Evolutionary conservation across 169 alveolate genomes (phyloP).

Genomic region (Eimeria mitis): DNA sequence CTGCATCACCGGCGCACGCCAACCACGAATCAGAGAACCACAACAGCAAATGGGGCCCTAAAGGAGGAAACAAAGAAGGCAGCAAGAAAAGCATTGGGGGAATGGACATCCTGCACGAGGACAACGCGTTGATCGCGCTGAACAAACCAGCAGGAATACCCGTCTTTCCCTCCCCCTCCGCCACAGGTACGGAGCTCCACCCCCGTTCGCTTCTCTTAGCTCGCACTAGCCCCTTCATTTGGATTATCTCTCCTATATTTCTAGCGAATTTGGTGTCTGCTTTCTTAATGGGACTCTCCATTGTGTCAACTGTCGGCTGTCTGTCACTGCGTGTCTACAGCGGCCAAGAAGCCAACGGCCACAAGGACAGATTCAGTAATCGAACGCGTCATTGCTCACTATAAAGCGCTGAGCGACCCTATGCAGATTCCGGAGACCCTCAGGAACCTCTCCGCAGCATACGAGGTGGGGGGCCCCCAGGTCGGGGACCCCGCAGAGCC

Average conservation of each 20-base stretch:
- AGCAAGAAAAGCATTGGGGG: not conserved
- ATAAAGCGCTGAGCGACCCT: not conserved
- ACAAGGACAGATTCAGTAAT: constrained; percentile 13
- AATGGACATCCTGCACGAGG: constrained; percentile 57
- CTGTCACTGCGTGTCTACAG: not conserved
- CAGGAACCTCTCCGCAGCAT: not conserved
- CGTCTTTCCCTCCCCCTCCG: constrained; percentile 27
- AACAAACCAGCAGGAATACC: constrained; percentile 79
- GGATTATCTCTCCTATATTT: not conserved
- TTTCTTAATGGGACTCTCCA: not conserved
- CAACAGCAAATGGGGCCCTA: not conserved
- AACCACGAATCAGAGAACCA: not conserved
- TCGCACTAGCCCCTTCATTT: not conserved
- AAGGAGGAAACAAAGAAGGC: not conserved
- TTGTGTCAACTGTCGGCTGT: not conserved
- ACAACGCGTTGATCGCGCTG: constrained; percentile 66
- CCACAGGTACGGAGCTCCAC: constrained; percentile 17
- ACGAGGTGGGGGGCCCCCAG: not conserved
- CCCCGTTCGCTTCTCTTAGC: not conserved
- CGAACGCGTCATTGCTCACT: constrained; percentile 27
- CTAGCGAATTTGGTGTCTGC: not conserved
- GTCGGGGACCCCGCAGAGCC: not conserved
- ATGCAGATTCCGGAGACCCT: constrained; percentile 24
- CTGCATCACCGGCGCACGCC: not conserved
- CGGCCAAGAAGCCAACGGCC: not conserved